Evolutionary conservation across 108 stramenopile genomes (phyloP), one percentile per base, ranked within the genome.

Genomic region (Chaetoceros tenuissimus): DNA sequence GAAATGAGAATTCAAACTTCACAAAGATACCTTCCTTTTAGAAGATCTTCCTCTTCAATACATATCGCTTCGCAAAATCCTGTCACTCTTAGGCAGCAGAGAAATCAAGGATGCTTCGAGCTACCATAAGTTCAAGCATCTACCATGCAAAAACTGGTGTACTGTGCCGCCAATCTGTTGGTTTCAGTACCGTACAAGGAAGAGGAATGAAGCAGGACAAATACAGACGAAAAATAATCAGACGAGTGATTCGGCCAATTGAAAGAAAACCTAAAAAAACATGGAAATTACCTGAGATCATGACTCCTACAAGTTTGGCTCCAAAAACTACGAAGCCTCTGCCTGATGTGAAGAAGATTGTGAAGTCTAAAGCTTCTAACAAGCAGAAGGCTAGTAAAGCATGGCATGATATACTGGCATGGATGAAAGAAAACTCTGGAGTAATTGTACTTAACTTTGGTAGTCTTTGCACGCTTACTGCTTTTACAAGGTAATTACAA

Each of bases 401-500:
- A 40, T 5, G 34, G 8, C 5, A 13, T 40, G 34, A 40, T 40
- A 5, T 40, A 10, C 13, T 5, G 34, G 13, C 31, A 40, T 87
- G 76, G 76, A 51, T 74, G 24, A 73, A 59, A 50, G 59, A 63
- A 5, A 91, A 91, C 66, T 54, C 57, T 1, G 69, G 83, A 19
- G 62, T 85, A 1, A 26, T 87, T 2, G 48, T 85, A 17, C 44
- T 91, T 21, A 87, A 91, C 50, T 77, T 85, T 53, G 89, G 89
- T 23, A 75, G 73, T 19, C 27, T 85, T 8, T 80, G 79, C 44
- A 84, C 85, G 1, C 57, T 91, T 24, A 27, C 72, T 5, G 89
- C 77, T 17, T 91, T 87, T 54, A 85, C 83, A 10, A 69, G 89
- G 52, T n/a, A n/a, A n/a, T n/a, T n/a, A n/a, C n/a, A n/a, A n/a